These are phyloP conservation scores for Umbelopsis vinacea DNA, from an alignment of 192 early-diverging fungal genomes.

Conservation along the genomic window DNA sequence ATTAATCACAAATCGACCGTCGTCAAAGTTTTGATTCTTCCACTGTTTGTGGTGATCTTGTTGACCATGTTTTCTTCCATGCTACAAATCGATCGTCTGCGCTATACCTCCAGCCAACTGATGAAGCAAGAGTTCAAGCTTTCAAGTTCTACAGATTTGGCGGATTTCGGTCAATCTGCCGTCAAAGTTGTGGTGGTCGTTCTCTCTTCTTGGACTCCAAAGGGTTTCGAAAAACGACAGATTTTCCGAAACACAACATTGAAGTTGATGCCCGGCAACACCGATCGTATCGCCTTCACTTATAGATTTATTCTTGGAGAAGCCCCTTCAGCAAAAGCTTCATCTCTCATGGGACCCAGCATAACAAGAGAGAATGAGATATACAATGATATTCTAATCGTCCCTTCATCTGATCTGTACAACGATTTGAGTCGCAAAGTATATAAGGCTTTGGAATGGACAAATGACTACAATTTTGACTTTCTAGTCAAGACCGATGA, in stretches of 20 bases:
- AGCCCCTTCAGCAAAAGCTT: conserved; percentile 44
- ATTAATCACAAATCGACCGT: conserved; percentile 42
- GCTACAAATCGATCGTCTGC: conserved; percentile 48
- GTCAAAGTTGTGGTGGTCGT: conserved; percentile 57
- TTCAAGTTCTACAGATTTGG: conserved; percentile 27
- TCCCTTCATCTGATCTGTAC: conserved; percentile 56
- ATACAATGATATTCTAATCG: conserved; percentile 55
- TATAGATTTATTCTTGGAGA: conserved; percentile 60
- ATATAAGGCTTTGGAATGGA: conserved; percentile 60
- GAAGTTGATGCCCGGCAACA: conserved; percentile 48
- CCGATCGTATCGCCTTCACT: conserved; percentile 46
- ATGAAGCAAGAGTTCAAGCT: conserved; percentile 39
- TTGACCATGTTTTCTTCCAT: conserved; percentile 58
- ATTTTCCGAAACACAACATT: conserved; percentile 52
- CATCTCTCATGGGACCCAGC: conserved; percentile 47
- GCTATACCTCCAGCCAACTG: conserved; percentile 38
- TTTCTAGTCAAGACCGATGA: conserved; percentile 64
- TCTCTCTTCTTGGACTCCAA: conserved; percentile 61
- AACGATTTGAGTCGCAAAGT: conserved; percentile 61
- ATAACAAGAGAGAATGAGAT: conserved; percentile 49
- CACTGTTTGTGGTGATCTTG: conserved; percentile 53
- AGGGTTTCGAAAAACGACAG: conserved; percentile 50
- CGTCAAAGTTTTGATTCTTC: conserved; percentile 48
- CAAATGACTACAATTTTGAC: conserved; percentile 56
- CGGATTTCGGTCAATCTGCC: conserved; percentile 39